Conservation (phyloP, 2,329 filamentous ascomycete genomes). For the Cordyceps farinosa region DNA sequence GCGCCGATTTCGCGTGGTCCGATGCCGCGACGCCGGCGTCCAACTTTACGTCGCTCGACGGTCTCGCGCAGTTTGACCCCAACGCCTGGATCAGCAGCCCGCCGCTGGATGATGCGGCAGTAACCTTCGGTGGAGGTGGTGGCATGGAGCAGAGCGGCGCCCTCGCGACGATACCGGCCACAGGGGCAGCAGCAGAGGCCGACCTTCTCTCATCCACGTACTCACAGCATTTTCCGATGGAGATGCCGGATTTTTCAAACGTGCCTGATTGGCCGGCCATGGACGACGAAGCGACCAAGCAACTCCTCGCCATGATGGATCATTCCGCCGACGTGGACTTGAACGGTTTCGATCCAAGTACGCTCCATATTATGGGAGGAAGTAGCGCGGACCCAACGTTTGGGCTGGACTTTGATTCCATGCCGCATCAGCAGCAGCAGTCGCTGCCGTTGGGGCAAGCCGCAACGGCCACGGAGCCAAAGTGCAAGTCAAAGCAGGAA, state of each 20-base stretch:
- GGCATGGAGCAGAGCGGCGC: background rate
- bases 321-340: background rate
- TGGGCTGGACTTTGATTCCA: background rate
- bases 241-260: background rate
- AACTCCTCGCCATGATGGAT: conserved; percentile 13
- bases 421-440: background rate
- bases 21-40: background rate
- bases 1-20: conserved; percentile 1
- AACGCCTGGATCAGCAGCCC: background rate
- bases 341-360: background rate
- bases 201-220: background rate
- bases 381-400: background rate
- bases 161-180: background rate
- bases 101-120: background rate
- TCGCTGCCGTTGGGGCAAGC: background rate
- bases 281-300: conserved; percentile 8
- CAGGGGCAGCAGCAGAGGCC: background rate
- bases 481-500: background rate
- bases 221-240: background rate
- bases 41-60: background rate
- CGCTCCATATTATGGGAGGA: background rate
- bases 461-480: background rate
- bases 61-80: conserved; percentile 2
- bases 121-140: background rate
- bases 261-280: conserved; percentile 8